phyloP scores from a whole-genome alignment of 306 rosid genomes.

The Prunus kanzakura region DNA sequence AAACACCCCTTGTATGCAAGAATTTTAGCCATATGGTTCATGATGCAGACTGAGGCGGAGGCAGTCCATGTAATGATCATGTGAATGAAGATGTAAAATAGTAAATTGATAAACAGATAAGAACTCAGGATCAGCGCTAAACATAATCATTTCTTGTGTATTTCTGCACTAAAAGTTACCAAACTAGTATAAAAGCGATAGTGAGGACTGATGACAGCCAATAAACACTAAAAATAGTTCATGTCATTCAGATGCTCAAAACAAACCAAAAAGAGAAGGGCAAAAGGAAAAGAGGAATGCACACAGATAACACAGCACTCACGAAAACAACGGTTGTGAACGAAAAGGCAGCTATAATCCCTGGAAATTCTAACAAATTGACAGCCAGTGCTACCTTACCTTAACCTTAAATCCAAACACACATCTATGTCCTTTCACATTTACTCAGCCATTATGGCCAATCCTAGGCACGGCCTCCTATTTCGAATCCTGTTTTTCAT shows the following conservation, averaged over 20 bases:
- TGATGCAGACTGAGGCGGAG: neutral
- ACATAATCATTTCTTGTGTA: neutral
- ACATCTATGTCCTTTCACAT: conserved; percentile 11
- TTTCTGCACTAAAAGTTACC: neutral
- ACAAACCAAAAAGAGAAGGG: conserved; percentile 3
- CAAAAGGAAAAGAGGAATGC: neutral
- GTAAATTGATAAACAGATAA: neutral
- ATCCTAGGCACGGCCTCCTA: conserved; percentile 27
- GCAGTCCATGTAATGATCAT: neutral
- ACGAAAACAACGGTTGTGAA: conserved; percentile 6
- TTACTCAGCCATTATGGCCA: conserved; percentile 17
- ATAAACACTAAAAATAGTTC: conserved; percentile 13
- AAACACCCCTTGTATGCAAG: neutral
- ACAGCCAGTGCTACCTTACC: conserved; percentile 27
- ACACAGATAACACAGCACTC: conserved; percentile 20
- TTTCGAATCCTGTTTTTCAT: conserved; percentile 39
- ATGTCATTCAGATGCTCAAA: conserved; percentile 14
- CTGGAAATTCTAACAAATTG: conserved; percentile 24
- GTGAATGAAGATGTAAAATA: neutral
- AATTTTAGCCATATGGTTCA: too few species aligned
- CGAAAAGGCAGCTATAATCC: neutral
- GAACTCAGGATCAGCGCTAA: neutral
- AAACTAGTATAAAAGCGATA: neutral
- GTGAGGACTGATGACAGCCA: neutral
- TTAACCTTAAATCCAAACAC: conserved; percentile 1